These are phyloP conservation scores for Nakazawaea molendinolei DNA, from an alignment of 805 yeast species.

Conservation along the genomic window DNA sequence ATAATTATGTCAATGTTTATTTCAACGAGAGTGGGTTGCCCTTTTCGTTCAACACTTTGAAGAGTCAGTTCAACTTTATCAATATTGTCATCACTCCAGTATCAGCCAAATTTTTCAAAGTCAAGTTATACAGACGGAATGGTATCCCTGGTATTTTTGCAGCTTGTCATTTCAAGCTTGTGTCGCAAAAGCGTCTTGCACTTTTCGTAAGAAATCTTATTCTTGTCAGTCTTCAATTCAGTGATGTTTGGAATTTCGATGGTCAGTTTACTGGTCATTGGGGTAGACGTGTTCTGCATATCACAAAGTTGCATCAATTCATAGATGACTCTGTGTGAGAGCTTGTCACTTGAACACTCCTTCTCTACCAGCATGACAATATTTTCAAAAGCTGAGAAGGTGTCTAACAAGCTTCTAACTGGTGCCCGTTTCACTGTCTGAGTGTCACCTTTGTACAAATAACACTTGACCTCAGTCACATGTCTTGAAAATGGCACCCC, in stretches of 20 bases:
- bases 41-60: conserved; percentile 64
- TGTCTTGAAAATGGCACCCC: too few relatives aligned
- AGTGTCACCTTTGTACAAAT: too few relatives aligned
- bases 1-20: conserved; percentile 72
- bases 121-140: conserved; percentile 54
- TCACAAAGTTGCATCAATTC: too few relatives aligned
- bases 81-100: conserved; percentile 74
- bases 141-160: conserved; percentile 77
- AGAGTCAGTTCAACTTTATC: conserved; percentile 77
- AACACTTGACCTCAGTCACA: too few relatives aligned
- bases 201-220: conserved; percentile 61
- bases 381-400: too few relatives aligned
- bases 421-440: too few relatives aligned
- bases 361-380: background rate
- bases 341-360: too few relatives aligned
- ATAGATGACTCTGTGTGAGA: too few relatives aligned
- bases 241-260: conserved; percentile 65
- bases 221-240: conserved; percentile 61
- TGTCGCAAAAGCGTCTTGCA: conserved; percentile 54
- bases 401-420: too few relatives aligned
- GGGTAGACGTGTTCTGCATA: conserved; percentile 59
- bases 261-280: conserved; percentile 57
- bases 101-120: conserved; percentile 42
- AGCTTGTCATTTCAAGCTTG: conserved; percentile 66
- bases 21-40: conserved; percentile 69